These are phyloP conservation scores for Sophora flavescens DNA, from an alignment of 306 rosid species.

Conservation along the genomic window DNA sequence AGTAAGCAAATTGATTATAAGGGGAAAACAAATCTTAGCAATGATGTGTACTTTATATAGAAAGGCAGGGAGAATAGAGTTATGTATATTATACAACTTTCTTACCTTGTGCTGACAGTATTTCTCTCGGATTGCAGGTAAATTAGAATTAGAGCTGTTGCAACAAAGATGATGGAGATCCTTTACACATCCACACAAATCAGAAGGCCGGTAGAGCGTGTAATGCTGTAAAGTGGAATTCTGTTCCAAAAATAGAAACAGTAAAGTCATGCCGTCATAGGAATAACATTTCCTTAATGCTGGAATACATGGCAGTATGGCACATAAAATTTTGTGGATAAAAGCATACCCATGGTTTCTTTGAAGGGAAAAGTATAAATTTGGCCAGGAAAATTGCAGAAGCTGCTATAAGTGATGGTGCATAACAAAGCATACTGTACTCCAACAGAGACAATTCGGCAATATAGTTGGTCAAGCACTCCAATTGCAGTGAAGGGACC, in stretches of 20 bases:
- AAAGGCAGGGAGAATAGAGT: neutral
- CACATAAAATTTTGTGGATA: conserved; percentile 59
- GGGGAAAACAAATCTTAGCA: neutral
- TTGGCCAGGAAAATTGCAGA: conserved; percentile 89
- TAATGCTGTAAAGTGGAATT: conserved; percentile 68
- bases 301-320: conserved; percentile 57
- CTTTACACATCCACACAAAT: conserved; percentile 76
- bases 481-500: conserved; percentile 77
- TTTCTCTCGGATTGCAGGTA: conserved; percentile 78
- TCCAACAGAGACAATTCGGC: conserved; percentile 90
- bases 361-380: conserved; percentile 68
- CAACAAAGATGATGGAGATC: conserved; percentile 67
- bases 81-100: neutral
- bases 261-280: conserved; percentile 4
- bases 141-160: conserved; percentile 50
- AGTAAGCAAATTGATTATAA: neutral
- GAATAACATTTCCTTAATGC: neutral
- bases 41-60: neutral
- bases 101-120: conserved; percentile 81
- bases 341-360: conserved; percentile 89
- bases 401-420: conserved; percentile 88
- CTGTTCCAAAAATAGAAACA: conserved; percentile 50
- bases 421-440: conserved; percentile 80
- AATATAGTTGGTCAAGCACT: conserved; percentile 89
- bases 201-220: conserved; percentile 69